phyloP scores from a whole-genome alignment of 2,329 filamentous ascomycete genomes.

The Dichotomopilus funicola region DNA sequence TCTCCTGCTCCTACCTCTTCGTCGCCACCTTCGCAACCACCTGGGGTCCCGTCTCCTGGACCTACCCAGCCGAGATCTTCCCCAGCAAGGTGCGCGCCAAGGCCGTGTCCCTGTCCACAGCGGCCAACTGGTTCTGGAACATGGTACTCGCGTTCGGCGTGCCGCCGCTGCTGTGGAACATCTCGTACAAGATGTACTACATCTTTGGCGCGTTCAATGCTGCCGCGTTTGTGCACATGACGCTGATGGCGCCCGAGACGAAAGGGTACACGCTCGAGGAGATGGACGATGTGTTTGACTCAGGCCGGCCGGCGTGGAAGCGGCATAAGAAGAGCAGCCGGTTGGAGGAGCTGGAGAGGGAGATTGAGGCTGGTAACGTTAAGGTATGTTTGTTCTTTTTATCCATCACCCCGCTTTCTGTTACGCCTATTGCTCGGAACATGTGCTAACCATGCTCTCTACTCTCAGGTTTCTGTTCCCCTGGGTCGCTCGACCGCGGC shows the following conservation, averaged over 20 bases:
- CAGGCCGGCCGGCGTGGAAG: constrained; percentile 53
- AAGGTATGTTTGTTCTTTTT: constrained; percentile 27
- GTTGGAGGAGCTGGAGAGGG: constrained; percentile 40
- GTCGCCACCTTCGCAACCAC: constrained; percentile 59
- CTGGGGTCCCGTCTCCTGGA: constrained; percentile 46
- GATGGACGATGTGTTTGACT: constrained; percentile 66
- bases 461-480: constrained; percentile 6
- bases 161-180: constrained; percentile 44
- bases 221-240: constrained; percentile 61
- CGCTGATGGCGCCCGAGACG: constrained; percentile 58
- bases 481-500: neutral
- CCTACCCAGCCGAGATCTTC: constrained; percentile 43
- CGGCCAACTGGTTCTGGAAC: constrained; percentile 40
- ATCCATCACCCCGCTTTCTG: neutral
- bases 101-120: constrained; percentile 38
- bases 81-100: constrained; percentile 38
- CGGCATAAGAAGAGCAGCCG: constrained; percentile 36
- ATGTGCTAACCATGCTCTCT: neutral
- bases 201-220: constrained; percentile 69
- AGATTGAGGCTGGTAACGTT: constrained; percentile 42
- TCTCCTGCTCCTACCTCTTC: constrained; percentile 66
- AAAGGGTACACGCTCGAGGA: constrained; percentile 70
- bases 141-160: constrained; percentile 50
- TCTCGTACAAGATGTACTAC: constrained; percentile 55
- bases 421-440: neutral